Base-by-base conservation (phyloP, 495 filamentous ascomycete genomes). In the Halenospora varia region DNA sequence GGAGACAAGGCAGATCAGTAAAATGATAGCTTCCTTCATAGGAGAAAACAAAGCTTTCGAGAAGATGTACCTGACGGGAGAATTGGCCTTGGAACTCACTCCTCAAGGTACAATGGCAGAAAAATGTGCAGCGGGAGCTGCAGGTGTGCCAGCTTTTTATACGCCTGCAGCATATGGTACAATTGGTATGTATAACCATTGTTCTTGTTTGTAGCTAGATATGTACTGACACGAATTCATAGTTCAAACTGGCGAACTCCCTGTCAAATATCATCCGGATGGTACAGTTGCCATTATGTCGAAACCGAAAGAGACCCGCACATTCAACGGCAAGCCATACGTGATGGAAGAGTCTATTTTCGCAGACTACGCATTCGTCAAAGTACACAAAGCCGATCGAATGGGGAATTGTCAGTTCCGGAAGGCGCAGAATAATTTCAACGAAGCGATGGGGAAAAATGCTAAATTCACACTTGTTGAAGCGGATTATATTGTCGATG, bases 71-170 rank as follows among this genome's bases (percentile, higher is more conserved):
- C 53, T 63, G 20, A 26, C 56, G 8, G 61, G 61, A 41, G 48
- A 63, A 19, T 19, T 56, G 17, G 22, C 46, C 6, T 22, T 63
- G 1, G 61, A 63, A 49, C 52, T 63, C 13, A 58, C 53, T 2
- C 61, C 61, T 10, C 61, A 63, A 19, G 61, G 61, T n/a, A 63
- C 61, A 15, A 56, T 59, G 41, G 61, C 56, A 13, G 61, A 59
- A 40, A 59, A 63, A 47, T 59, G 56, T 48, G 55, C 55, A 0
- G 55, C 55, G 11, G 60, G 55, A 51, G 60, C 55, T 18, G 55
- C 56, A 20, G 61, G 61, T 10, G 50, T 63, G 11, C 61, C 61
- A 10, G 61, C 61, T 25, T 63, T 63, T 23, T 59, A 60, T 23
- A 59, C 56, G 15, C 52, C 55, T n/a, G 60, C 60, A 20, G 55